phyloP scores from a whole-genome alignment of 495 filamentous ascomycete genomes.

The Zalerion maritima region DNA sequence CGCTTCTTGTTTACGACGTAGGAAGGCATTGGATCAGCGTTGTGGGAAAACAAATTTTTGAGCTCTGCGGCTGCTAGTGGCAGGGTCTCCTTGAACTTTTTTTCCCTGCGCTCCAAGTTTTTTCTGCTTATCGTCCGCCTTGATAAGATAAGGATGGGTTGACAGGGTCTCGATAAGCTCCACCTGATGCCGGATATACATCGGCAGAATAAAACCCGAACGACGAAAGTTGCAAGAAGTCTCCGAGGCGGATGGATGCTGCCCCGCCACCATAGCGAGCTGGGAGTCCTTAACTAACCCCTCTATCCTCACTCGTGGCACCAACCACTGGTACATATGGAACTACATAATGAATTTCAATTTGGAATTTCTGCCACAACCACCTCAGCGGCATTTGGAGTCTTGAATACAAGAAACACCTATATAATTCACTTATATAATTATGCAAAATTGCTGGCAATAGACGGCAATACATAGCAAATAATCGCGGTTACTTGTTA shows the following conservation, averaged over 20 bases:
- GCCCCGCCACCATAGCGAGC: slow-evolving; percentile 1
- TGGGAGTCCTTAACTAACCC: slow-evolving; percentile 2
- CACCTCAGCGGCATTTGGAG: slow-evolving; percentile 6
- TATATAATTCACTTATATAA: slow-evolving; percentile 6
- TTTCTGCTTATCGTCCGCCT: background rate
- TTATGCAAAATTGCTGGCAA: slow-evolving; percentile 2
- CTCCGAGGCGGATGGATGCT: background rate
- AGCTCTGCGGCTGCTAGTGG: slow-evolving; percentile 1
- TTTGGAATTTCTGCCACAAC: slow-evolving; percentile 7
- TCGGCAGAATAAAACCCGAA: slow-evolving; percentile 3
- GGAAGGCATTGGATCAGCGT: slow-evolving; percentile 19
- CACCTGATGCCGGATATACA: slow-evolving; percentile 3
- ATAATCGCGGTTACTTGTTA: too few species aligned
- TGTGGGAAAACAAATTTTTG: slow-evolving; percentile 2
- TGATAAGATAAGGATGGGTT: slow-evolving; percentile 2
- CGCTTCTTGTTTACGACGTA: slow-evolving; percentile 27
- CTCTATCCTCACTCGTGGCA: slow-evolving; percentile 2
- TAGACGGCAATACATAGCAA: too few species aligned
- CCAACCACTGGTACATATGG: slow-evolving; percentile 5
- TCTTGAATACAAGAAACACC: slow-evolving; percentile 4
- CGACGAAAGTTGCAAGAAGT: slow-evolving; percentile 1
- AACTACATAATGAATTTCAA: slow-evolving; percentile 5
- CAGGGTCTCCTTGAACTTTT: slow-evolving; percentile 8
- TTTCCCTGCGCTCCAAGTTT: slow-evolving; percentile 3
- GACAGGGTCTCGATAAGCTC: background rate